phyloP scores from a whole-genome alignment of 192 early-diverging fungal genomes.

The Entomortierella parvispora region DNA sequence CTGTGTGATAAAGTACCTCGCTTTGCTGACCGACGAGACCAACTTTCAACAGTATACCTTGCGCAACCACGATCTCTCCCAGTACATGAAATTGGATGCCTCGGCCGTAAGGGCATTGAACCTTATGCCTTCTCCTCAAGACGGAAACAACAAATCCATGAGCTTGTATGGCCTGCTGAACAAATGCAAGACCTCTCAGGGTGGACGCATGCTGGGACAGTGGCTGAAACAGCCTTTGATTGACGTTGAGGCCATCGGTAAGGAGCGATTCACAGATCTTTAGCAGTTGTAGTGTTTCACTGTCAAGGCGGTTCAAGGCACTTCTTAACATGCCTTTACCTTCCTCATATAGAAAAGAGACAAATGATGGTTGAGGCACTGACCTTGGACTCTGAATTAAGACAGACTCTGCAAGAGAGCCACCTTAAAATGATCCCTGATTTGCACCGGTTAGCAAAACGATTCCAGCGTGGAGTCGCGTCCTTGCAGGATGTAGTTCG shows the following conservation, averaged over 20 bases:
- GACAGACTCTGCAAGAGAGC: constrained; percentile 73
- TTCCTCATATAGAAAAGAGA: constrained; percentile 59
- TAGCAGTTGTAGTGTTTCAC: background rate
- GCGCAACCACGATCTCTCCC: constrained; percentile 77
- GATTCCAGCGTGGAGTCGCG: constrained; percentile 82
- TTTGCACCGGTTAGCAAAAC: constrained; percentile 86
- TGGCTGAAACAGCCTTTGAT: constrained; percentile 95
- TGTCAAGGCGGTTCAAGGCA: background rate
- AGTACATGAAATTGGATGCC: constrained; percentile 93
- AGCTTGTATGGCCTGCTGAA: constrained; percentile 86
- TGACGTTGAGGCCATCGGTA: constrained; percentile 75
- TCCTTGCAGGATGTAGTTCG: constrained; percentile 89
- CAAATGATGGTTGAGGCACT: constrained; percentile 81
- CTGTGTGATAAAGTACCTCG: constrained; percentile 77
- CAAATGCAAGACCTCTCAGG: constrained; percentile 90
- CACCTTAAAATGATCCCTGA: constrained; percentile 88
- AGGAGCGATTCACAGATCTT: constrained; percentile 2
- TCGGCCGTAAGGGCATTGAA: constrained; percentile 90
- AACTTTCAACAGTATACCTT: constrained; percentile 85
- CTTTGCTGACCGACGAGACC: constrained; percentile 76
- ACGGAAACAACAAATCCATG: constrained; percentile 62
- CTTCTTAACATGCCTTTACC: background rate
- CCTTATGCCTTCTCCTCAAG: constrained; percentile 78
- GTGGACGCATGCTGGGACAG: constrained; percentile 83
- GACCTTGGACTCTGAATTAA: constrained; percentile 68